phyloP scores from a whole-genome alignment of 208 protist genomes.

The Crithidia acanthocephali region DNA sequence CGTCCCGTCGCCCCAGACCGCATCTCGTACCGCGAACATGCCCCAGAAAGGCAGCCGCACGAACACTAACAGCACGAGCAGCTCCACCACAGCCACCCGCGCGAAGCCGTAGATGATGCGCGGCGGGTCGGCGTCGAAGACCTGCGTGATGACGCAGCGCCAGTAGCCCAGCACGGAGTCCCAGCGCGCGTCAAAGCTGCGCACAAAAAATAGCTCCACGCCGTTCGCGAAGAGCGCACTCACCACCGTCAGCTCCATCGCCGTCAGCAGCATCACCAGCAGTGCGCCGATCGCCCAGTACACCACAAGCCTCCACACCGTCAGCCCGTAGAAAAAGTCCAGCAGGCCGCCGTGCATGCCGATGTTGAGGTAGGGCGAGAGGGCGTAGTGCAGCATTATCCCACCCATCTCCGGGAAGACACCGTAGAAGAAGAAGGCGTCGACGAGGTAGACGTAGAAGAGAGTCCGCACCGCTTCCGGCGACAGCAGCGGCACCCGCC shows the following conservation, averaged over 20 bases:
- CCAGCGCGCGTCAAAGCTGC: slow-evolving; percentile 64
- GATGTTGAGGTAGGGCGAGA: slow-evolving; percentile 61
- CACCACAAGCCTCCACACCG: slow-evolving; percentile 41
- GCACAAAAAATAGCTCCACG: slow-evolving; percentile 82
- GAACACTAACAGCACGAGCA: slow-evolving; percentile 61
- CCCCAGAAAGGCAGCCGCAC: slow-evolving; percentile 44
- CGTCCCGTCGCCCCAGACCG: slow-evolving; percentile 27
- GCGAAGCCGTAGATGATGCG: slow-evolving; percentile 52
- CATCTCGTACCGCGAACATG: slow-evolving; percentile 33
- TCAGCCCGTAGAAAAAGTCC: slow-evolving; percentile 38
- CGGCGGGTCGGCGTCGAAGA: slow-evolving; percentile 66
- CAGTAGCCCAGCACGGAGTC: slow-evolving; percentile 54
- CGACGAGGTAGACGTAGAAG: slow-evolving; percentile 60
- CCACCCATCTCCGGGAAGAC: slow-evolving; percentile 51
- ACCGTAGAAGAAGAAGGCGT: slow-evolving; percentile 60
- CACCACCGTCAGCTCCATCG: slow-evolving; percentile 58
- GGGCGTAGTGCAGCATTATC: slow-evolving; percentile 60
- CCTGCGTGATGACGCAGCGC: slow-evolving; percentile 62
- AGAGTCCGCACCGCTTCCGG: slow-evolving; percentile 39
- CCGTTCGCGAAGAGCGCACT: slow-evolving; percentile 74
- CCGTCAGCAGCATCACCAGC: slow-evolving; percentile 53
- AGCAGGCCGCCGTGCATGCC: slow-evolving; percentile 32
- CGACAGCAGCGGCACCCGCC: slow-evolving; percentile 41
- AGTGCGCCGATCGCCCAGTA: slow-evolving; percentile 69
- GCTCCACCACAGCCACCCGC: slow-evolving; percentile 49